Conservation (phyloP, 1,139 yeast species). For the Suhomyces taliae region DNA sequence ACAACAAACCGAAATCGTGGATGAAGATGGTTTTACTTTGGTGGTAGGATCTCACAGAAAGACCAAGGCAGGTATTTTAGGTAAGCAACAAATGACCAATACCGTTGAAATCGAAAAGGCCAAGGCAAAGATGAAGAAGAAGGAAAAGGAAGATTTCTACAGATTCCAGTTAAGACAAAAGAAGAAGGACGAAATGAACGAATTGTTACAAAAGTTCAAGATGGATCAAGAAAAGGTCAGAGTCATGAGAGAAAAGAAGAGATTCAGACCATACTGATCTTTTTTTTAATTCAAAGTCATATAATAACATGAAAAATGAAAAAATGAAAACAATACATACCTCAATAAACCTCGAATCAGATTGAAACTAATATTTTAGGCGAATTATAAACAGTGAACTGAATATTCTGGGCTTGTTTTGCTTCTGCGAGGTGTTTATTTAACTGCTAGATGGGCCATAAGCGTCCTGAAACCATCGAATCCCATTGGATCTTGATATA, state of each 20-base stretch:
- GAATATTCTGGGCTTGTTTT: neutral
- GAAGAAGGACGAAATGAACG: constrained; percentile 91
- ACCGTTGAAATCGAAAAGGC: constrained; percentile 47
- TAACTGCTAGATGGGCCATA: neutral
- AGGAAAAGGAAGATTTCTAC: constrained; percentile 90
- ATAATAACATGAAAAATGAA: too few relatives aligned
- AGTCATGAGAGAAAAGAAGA: constrained; percentile 73
- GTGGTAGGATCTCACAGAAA: constrained; percentile 87
- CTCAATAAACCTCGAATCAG: neutral
- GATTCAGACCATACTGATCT: constrained; percentile 75
- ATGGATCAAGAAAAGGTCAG: constrained; percentile 86
- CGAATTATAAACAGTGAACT: neutral
- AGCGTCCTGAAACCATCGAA: neutral
- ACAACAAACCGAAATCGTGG: constrained; percentile 60
- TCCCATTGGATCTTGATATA: neutral
- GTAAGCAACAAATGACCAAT: constrained; percentile 49
- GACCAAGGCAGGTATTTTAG: constrained; percentile 67
- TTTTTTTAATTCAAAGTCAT: too few relatives aligned
- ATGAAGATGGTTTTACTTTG: constrained; percentile 90
- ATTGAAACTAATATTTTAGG: neutral
- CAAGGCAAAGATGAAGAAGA: constrained; percentile 59
- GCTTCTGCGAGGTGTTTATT: too few relatives aligned
- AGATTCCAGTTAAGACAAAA: constrained; percentile 93
- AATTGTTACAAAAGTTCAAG: constrained; percentile 76
- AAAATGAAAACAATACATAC: too few relatives aligned